Conservation (phyloP, 371 early-diverging fungal species). For the Rhizopus stolonifer region DNA sequence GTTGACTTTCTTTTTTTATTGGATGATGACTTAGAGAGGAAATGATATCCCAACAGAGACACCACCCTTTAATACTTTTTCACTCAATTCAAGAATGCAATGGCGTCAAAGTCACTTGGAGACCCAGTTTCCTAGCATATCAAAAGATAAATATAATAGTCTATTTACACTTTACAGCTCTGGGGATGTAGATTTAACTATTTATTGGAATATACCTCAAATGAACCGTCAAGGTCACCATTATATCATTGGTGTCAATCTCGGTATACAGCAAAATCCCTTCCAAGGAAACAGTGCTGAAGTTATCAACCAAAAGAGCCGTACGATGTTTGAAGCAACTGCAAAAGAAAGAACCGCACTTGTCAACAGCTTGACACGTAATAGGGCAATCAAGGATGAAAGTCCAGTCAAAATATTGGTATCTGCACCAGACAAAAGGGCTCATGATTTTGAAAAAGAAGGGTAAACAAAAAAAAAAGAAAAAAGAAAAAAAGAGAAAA, state of each 20-base stretch:
- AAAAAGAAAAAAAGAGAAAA: not conserved
- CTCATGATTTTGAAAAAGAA: slow-evolving; percentile 51
- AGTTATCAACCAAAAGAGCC: slow-evolving; percentile 6
- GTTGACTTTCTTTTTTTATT: not conserved
- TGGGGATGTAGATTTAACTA: slow-evolving; percentile 81
- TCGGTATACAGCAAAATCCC: slow-evolving; percentile 76
- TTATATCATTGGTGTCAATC: slow-evolving; percentile 86
- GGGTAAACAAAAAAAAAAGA: slow-evolving; percentile 36
- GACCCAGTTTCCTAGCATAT: slow-evolving; percentile 64
- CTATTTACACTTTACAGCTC: slow-evolving; percentile 78
- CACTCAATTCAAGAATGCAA: slow-evolving; percentile 67
- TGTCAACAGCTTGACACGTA: slow-evolving; percentile 61
- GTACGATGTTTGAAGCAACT: slow-evolving; percentile 70
- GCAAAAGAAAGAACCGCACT: slow-evolving; percentile 64
- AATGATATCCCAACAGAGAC: slow-evolving; percentile 45
- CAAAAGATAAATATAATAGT: slow-evolving; percentile 40
- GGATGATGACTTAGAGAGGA: slow-evolving; percentile 32
- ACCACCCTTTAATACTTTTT: slow-evolving; percentile 62
- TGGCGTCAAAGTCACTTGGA: slow-evolving; percentile 67
- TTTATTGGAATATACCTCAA: slow-evolving; percentile 81
- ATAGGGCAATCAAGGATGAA: slow-evolving; percentile 59
- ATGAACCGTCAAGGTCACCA: slow-evolving; percentile 74
- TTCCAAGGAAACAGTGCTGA: slow-evolving; percentile 38
- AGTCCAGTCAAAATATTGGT: slow-evolving; percentile 68
- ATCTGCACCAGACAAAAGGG: slow-evolving; percentile 32